These are phyloP conservation scores for Neospermospora avenae DNA, from an alignment of 2,329 filamentous ascomycete genomes.

Conservation along the genomic window DNA sequence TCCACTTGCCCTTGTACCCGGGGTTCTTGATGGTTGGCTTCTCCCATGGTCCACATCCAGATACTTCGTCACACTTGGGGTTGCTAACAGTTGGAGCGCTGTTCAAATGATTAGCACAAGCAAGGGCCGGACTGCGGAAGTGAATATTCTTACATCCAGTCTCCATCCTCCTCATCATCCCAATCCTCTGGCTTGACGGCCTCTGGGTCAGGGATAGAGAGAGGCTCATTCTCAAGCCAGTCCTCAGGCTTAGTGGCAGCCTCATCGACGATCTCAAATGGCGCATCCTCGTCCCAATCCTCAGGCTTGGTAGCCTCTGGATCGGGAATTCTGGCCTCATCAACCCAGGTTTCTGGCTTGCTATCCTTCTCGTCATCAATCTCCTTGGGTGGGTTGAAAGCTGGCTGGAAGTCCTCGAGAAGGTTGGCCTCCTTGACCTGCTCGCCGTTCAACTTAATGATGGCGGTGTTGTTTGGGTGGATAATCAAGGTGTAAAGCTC, in stretches of 20 bases:
- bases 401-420: constrained; percentile 85
- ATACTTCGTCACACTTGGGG: constrained; percentile 90
- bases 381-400: constrained; percentile 93
- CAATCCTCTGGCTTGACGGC: constrained; percentile 97
- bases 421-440: constrained; percentile 85
- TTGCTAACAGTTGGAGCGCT: constrained; percentile 78
- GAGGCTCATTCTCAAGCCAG: constrained; percentile 90
- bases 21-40: constrained; percentile 87
- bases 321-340: constrained; percentile 85
- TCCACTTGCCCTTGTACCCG: constrained; percentile 99
- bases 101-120: neutral
- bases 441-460: constrained; percentile 89
- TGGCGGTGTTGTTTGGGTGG: constrained; percentile 92
- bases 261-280: constrained; percentile 93
- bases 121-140: too few relatives aligned
- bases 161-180: constrained; percentile 99
- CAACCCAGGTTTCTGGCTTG: constrained; percentile 96
- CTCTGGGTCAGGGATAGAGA: constrained; percentile 83
- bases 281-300: constrained; percentile 98
- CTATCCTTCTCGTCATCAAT: constrained; percentile 91
- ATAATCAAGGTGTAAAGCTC: constrained; percentile 97
- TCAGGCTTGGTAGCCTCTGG: constrained; percentile 94
- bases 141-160: constrained; percentile 61
- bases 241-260: constrained; percentile 88
- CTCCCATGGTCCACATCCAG: constrained; percentile 91